Base-by-base conservation (phyloP, 1,284 basidiomycete genomes). In the Rhodotorula sp. region DNA sequence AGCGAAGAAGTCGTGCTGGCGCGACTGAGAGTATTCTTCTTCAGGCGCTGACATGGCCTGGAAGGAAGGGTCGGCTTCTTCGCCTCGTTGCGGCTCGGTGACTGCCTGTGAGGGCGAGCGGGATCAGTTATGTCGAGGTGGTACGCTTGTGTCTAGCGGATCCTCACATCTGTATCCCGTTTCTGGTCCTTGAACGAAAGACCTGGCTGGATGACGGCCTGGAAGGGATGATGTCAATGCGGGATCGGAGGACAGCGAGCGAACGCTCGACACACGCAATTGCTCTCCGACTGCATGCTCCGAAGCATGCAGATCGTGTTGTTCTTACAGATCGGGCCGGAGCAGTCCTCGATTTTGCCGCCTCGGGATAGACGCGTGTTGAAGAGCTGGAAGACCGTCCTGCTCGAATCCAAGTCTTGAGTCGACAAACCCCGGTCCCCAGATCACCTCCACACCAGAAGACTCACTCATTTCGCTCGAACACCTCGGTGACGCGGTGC, bases 401-500 rank as follows among this genome's bases (percentile, higher is more conserved):
- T 74, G 54, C 6, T 2, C 30, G 15, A 20, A 2, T 2, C 6
- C n/a, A 11, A 9, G 24, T 19, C 5, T 17, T 39, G 36, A 19
- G 47, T n/a, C n/a, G n/a, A n/a, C 51, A 8, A 17, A 24, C 9
- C 2, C 32, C 9, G 24, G 11, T 13, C 30, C 32, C 13, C 34
- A 19, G 30, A 15, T 30, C 20, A 34, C 15, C n/a, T 34, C 20
- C 9, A 20, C 47, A 5, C 2, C 0, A 85, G 85, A n/a, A n/a
- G 1, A 84, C 83, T 2, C 80, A 80, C 60, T 84, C 82, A 72
- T 87, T 84, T 22, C 77, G 69, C 61, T 80, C 82, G 67, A 87
- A 85, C 0, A 82, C 84, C 68, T 86, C 85, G 0, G 86, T 87
- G 7, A 87, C 81, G 65, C 81, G 79, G 74, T 88, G 86, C 87